Evolutionary conservation across 192 early-diverging fungal genomes (phyloP).

Genomic region (Physocladia obscura): DNA sequence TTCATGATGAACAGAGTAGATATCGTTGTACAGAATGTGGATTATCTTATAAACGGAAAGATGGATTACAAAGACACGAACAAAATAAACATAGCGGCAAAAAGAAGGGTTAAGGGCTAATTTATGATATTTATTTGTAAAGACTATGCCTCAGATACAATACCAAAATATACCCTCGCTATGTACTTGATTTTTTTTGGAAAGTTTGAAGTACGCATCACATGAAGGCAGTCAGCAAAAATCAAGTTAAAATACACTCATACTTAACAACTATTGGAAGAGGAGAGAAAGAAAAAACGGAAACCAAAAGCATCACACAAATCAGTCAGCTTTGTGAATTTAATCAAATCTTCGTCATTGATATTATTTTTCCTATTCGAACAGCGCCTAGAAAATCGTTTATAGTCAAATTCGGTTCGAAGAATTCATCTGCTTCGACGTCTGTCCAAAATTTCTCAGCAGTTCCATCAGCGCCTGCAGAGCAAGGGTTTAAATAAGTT

Average conservation of each 20-base stretch:
- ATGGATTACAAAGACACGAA: slow-evolving; percentile 10
- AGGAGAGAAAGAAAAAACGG: too few species aligned
- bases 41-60: slow-evolving; percentile 10
- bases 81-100: not conserved
- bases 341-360: slow-evolving; percentile 74
- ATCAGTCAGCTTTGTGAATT: slow-evolving; percentile 87
- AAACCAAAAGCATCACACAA: too few species aligned
- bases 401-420: slow-evolving; percentile 87
- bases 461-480: slow-evolving; percentile 85
- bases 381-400: slow-evolving; percentile 85
- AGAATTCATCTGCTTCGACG: slow-evolving; percentile 77
- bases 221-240: too few species aligned
- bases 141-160: too few species aligned
- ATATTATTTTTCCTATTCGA: slow-evolving; percentile 77
- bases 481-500: slow-evolving; percentile 84
- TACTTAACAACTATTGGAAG: too few species aligned
- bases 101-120: too few species aligned
- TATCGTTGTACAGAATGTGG: not conserved
- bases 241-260: too few species aligned
- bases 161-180: too few species aligned
- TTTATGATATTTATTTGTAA: too few species aligned
- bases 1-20: not conserved
- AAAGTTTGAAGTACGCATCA: too few species aligned
- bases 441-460: slow-evolving; percentile 87
- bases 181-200: too few species aligned